These are phyloP conservation scores for Fusarium torreyae DNA, from an alignment of 2,329 filamentous ascomycete genomes.

Conservation along the genomic window DNA sequence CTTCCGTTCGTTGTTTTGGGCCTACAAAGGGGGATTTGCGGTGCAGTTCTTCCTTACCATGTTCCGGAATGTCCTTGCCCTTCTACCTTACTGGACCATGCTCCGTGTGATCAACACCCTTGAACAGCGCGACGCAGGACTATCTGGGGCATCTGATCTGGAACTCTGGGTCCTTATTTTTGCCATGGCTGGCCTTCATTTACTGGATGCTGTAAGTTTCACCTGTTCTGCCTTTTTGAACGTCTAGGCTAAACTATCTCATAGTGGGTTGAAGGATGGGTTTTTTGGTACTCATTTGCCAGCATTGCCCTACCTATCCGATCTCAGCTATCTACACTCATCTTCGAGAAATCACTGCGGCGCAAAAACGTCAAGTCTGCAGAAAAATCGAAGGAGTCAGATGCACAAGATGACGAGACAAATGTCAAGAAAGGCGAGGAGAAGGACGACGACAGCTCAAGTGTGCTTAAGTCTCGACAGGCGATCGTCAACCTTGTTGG, in stretches of 20 bases:
- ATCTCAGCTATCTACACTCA: constrained; percentile 77
- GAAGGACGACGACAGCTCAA: constrained; percentile 58
- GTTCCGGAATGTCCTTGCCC: constrained; percentile 70
- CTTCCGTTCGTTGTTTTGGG: constrained; percentile 72
- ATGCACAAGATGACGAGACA: constrained; percentile 51
- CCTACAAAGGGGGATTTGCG: constrained; percentile 69
- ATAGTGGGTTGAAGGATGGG: constrained; percentile 73
- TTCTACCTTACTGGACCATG: constrained; percentile 79
- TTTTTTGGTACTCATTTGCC: constrained; percentile 77
- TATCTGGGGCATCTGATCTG: constrained; percentile 58
- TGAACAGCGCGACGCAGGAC: constrained; percentile 66
- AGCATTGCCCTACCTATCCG: constrained; percentile 77
- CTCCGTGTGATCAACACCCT: constrained; percentile 75
- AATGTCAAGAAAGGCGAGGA: constrained; percentile 68
- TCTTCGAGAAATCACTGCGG: constrained; percentile 84
- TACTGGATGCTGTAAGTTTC: constrained; percentile 63
- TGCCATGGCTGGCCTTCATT: constrained; percentile 72
- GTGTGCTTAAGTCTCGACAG: constrained; percentile 68
- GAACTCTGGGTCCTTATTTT: constrained; percentile 79
- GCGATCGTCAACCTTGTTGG: constrained; percentile 83
- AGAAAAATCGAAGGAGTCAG: constrained; percentile 61
- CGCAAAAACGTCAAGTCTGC: constrained; percentile 82
- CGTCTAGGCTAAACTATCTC: neutral
- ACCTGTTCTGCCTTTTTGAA: neutral
- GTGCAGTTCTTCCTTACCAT: constrained; percentile 73